Percentiles rank a stretch among this genome's conserved stretches.
These are phyloP conservation scores for Diplosphaera chodatii DNA, from an alignment of 139 green algal species.

Conservation along the genomic window DNA sequence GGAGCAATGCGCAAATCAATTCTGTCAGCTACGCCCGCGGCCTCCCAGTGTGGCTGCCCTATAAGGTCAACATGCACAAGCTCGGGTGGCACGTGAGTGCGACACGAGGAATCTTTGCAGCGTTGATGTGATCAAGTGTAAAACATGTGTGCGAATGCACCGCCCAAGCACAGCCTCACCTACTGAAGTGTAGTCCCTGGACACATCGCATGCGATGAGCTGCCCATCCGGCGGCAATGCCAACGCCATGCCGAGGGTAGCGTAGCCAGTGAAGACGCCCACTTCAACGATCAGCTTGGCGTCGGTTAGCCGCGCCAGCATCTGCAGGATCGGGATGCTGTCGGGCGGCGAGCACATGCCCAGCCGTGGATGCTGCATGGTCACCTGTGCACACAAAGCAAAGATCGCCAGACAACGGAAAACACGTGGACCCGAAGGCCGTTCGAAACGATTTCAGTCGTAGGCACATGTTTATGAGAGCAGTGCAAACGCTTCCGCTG, in stretches of 20 bases:
- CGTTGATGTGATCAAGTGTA: too few species aligned
- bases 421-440: too few species aligned
- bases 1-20: constrained; percentile 1
- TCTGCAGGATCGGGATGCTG: constrained; percentile 5
- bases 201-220: constrained; percentile 3
- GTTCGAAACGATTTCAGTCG: too few species aligned
- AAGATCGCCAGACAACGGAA: too few species aligned
- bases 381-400: not conserved
- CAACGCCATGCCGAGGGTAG: not conserved
- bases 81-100: too few species aligned
- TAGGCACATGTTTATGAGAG: too few species aligned
- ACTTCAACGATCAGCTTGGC: not conserved
- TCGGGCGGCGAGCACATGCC: constrained; percentile 3
- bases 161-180: too few species aligned
- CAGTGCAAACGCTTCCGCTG: too few species aligned
- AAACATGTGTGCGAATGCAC: too few species aligned
- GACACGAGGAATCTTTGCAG: too few species aligned
- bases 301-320: not conserved
- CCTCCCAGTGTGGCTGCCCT: constrained; percentile 1
- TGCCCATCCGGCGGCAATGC: not conserved
- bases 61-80: too few species aligned
- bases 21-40: constrained; percentile 2
- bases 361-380: not conserved
- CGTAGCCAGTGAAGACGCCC: constrained; percentile 8
- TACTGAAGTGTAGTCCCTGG: not conserved